phyloP scores from a whole-genome alignment of 352 stramenopile genomes.

The Phytophthora agathidicida region DNA sequence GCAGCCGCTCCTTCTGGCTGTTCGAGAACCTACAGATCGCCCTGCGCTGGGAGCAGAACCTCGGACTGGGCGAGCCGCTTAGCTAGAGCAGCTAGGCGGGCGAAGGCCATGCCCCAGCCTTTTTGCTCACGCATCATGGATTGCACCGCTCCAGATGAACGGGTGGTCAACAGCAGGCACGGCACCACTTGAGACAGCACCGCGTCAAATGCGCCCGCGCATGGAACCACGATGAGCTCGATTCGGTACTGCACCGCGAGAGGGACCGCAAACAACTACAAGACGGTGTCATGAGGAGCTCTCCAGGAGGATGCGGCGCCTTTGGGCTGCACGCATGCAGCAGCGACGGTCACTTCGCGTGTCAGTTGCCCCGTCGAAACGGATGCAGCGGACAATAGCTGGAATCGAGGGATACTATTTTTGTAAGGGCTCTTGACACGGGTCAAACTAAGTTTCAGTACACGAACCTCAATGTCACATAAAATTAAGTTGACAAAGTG shows the following conservation, averaged over 20 bases:
- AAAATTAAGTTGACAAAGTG: not conserved
- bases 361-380: slow-evolving; percentile 12
- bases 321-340: slow-evolving; percentile 7
- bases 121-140: slow-evolving; percentile 27
- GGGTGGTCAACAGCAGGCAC: slow-evolving; percentile 2
- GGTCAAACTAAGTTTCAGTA: slow-evolving; percentile 16
- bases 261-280: not conserved
- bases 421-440: slow-evolving; percentile 5
- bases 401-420: slow-evolving; percentile 18
- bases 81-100: slow-evolving; percentile 18
- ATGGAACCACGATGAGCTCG: slow-evolving; percentile 2
- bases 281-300: not conserved
- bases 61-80: slow-evolving; percentile 44
- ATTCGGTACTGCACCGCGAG: not conserved
- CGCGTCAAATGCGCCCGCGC: slow-evolving; percentile 5
- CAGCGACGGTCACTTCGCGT: not conserved
- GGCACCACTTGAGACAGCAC: not conserved
- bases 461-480: slow-evolving; percentile 15
- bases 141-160: slow-evolving; percentile 13
- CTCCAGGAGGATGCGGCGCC: not conserved
- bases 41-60: slow-evolving; percentile 57
- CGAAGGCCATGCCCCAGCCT: not conserved
- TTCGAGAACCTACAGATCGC: slow-evolving; percentile 64
- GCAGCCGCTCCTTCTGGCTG: slow-evolving; percentile 59
- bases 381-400: too few relatives aligned